Conservation (phyloP, 768 basidiomycete species). For the Trametes elegans region DNA sequence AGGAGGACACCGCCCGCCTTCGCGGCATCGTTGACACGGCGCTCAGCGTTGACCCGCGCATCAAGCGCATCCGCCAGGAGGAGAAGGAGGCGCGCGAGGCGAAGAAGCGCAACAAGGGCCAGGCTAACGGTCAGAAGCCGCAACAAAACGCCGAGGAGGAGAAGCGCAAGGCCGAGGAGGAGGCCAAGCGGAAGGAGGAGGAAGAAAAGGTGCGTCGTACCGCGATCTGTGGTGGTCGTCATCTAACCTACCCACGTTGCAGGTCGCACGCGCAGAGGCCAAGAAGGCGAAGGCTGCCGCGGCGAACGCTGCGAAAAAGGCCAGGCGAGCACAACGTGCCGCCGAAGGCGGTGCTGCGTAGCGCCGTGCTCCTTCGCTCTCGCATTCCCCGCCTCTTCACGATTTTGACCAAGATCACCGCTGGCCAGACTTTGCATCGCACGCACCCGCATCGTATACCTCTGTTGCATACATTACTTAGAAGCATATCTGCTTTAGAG, state of each 20-base stretch:
- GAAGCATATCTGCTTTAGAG: conserved; percentile 8
- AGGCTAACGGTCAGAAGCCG: conserved; percentile 46
- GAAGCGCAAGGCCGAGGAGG: conserved; percentile 51
- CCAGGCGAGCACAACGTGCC: conserved; percentile 44
- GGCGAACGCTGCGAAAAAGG: conserved; percentile 91
- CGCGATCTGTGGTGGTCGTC: neutral
- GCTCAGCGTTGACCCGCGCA: conserved; percentile 83
- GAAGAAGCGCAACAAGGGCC: conserved; percentile 68
- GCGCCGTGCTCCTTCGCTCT: neutral
- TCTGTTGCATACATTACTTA: conserved; percentile 20
- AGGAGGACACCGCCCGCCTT: conserved; percentile 92
- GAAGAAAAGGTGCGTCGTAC: conserved; percentile 65
- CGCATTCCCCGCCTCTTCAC: neutral
- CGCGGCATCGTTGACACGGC: conserved; percentile 85
- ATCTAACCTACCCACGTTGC: neutral
- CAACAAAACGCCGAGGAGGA: conserved; percentile 72
- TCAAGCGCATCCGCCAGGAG: conserved; percentile 94
- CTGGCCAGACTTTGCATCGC: conserved; percentile 11
- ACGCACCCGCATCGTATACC: conserved; percentile 23
- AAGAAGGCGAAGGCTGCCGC: conserved; percentile 85
- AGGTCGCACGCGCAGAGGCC: conserved; percentile 65
- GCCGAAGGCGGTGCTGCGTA: conserved; percentile 10
- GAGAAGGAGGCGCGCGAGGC: conserved; percentile 94
- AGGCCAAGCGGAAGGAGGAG: conserved; percentile 73
- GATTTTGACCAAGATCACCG: neutral